A percentile compares a stretch with the other conserved stretches of the same genome.
phyloP scores from a whole-genome alignment of 371 early-diverging fungal species.

The Saksenaea vasiformis region DNA sequence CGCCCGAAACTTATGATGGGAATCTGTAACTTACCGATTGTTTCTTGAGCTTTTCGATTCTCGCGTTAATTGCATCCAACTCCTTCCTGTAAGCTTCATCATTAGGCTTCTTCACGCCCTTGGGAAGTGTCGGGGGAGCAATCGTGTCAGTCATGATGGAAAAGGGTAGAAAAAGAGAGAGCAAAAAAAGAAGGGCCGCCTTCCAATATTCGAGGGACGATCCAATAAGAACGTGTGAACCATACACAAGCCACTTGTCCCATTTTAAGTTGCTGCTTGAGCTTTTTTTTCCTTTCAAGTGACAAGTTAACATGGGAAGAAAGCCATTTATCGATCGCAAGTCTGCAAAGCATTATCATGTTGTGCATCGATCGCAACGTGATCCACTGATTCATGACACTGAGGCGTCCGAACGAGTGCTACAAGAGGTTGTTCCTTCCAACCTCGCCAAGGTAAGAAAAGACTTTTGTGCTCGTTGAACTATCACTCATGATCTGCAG shows the following conservation, averaged over 20 bases:
- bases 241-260: not conserved
- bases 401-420: slow-evolving; percentile 78
- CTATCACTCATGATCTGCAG: slow-evolving; percentile 15
- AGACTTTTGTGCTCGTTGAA: not conserved
- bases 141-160: slow-evolving; percentile 20
- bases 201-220: not conserved
- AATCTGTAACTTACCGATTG: slow-evolving; percentile 47
- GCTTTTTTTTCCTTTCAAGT: slow-evolving; percentile 14
- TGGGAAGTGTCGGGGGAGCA: slow-evolving; percentile 37
- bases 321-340: slow-evolving; percentile 89
- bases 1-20: not conserved
- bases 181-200: not conserved
- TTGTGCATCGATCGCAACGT: slow-evolving; percentile 94
- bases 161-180: slow-evolving; percentile 5
- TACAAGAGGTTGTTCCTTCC: slow-evolving; percentile 73
- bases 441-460: slow-evolving; percentile 67
- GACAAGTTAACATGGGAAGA: slow-evolving; percentile 60
- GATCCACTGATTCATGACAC: slow-evolving; percentile 89
- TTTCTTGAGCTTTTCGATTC: slow-evolving; percentile 60
- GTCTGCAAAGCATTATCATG: slow-evolving; percentile 80
- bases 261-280: slow-evolving; percentile 1
- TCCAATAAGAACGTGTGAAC: not conserved
- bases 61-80: slow-evolving; percentile 50
- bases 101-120: slow-evolving; percentile 53
- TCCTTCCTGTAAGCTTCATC: slow-evolving; percentile 50